phyloP scores from a whole-genome alignment of 2,329 filamentous ascomycete species.

The Pestalotiopsis sp. region DNA sequence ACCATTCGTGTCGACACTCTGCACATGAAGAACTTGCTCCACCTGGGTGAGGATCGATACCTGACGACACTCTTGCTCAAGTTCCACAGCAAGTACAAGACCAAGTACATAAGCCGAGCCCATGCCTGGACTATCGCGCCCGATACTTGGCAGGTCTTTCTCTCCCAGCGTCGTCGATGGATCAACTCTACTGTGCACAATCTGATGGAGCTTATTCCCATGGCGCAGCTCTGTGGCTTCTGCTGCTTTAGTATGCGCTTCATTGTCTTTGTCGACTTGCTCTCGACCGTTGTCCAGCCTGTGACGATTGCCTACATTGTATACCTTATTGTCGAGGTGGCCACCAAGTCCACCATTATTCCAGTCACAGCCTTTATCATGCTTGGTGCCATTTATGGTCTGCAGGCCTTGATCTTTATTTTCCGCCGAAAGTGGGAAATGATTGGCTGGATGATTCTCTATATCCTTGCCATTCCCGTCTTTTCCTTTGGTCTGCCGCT shows the following conservation, averaged over 20 bases:
- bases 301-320: constrained; percentile 87
- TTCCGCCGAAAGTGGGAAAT: constrained; percentile 97
- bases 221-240: constrained; percentile 96
- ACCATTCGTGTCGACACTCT: constrained; percentile 96
- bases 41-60: constrained; percentile 97
- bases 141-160: constrained; percentile 90
- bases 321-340: constrained; percentile 81
- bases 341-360: constrained; percentile 63
- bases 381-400: constrained; percentile 92
- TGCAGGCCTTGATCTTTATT: constrained; percentile 97
- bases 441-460: constrained; percentile 99
- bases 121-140: constrained; percentile 98
- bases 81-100: constrained; percentile 92
- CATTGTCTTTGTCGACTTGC: constrained; percentile 89
- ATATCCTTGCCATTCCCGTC: constrained; percentile 86
- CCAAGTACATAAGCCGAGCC: constrained; percentile 91
- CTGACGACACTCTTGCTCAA: constrained; percentile 93
- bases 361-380: constrained; percentile 88
- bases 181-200: constrained; percentile 99
- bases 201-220: constrained; percentile 89
- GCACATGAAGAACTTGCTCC: constrained; percentile 97
- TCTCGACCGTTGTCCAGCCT: constrained; percentile 90
- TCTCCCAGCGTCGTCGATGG: constrained; percentile 98
- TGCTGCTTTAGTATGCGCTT: constrained; percentile 99
- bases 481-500: constrained; percentile 89